A percentile compares a stretch with the other conserved stretches of the same genome.
Conservation (phyloP, 257 asterid genomes). For the Pogostemon cablin region DNA sequence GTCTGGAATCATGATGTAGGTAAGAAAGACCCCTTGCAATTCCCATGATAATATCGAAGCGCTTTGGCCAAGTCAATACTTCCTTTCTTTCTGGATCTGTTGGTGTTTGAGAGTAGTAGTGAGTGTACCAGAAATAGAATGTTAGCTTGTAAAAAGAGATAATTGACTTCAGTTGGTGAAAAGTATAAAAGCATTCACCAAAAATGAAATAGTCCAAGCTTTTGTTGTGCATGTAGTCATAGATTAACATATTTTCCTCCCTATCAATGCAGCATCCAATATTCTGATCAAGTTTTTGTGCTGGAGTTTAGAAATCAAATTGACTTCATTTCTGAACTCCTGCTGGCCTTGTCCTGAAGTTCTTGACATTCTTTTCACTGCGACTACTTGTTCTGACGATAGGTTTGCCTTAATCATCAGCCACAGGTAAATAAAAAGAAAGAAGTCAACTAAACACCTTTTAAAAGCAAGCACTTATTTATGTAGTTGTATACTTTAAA, state of each 20-base stretch:
- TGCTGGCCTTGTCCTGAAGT: slow-evolving; percentile 19
- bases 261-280: slow-evolving; percentile 27
- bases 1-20: slow-evolving; percentile 34
- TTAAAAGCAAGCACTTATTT: no score
- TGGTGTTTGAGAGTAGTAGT: no score
- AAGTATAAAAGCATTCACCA: neutral
- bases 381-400: slow-evolving; percentile 1
- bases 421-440: neutral
- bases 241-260: no score
- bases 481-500: neutral
- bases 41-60: slow-evolving; percentile 28
- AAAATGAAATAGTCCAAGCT: slow-evolving; percentile 33
- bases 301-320: slow-evolving; percentile 21
- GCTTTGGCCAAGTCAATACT: slow-evolving; percentile 21
- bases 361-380: slow-evolving; percentile 22
- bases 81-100: slow-evolving; percentile 22
- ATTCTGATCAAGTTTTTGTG: slow-evolving; percentile 29
- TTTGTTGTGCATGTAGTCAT: slow-evolving; percentile 24
- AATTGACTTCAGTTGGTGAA: no score
- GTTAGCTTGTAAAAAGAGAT: no score
- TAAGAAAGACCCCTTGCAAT: slow-evolving; percentile 29
- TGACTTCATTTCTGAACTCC: slow-evolving; percentile 23
- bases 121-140: neutral
- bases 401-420: slow-evolving; percentile 4
- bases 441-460: neutral